Evolutionary conservation across 805 yeast species (phyloP), one percentile per base, ranked within the genome.

Genomic region (Saccharomyces paradoxus): DNA sequence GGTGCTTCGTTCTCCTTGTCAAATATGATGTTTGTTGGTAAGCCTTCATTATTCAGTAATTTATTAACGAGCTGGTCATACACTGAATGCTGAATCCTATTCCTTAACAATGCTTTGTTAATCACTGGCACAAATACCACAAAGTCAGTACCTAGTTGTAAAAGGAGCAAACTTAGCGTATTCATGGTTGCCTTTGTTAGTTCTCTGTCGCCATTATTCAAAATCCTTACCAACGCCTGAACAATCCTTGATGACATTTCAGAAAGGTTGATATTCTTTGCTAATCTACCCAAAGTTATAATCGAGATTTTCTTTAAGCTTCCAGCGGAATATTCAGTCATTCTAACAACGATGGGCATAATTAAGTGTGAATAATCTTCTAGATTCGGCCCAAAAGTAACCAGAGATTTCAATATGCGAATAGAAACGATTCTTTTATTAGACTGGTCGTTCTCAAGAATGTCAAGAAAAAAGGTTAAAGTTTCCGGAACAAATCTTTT

Each of bases 211-310:
- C 71, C 69, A 6, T 59, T 60, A 9, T 71, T 71, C 41, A 94
- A 71, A 0, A 89, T 84, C 54, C 97, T 73, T 7, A 91, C 71
- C 12, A 94, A 69, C 0, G 97, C 92, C 61, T 92, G 97, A 28
- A 94, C 81, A 51, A 94, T 87, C 58, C 97, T 76, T 1, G 97
- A 87, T 0, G 96, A 85, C 89, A 90, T 86, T 60, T 92, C 98
- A 54, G 82, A 83, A 53, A 94, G 72, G 56, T 82, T 79, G 3
- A 92, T 84, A 41, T 76, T 79, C 60, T 82, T 83, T 1, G 96
- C 83, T 28, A 94, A 70, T 62, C 87, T 86, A 0, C 97, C 96
- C 47, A 94, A 75, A 0, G 96, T 83, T 50, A 84, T 85, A 54
- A 94, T 84, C 0, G 97, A 90, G 48, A 87, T 83, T 55, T 78